These are phyloP conservation scores for Apiospora rasikravindrae DNA, from an alignment of 2,329 filamentous ascomycete genomes.

Conservation along the genomic window DNA sequence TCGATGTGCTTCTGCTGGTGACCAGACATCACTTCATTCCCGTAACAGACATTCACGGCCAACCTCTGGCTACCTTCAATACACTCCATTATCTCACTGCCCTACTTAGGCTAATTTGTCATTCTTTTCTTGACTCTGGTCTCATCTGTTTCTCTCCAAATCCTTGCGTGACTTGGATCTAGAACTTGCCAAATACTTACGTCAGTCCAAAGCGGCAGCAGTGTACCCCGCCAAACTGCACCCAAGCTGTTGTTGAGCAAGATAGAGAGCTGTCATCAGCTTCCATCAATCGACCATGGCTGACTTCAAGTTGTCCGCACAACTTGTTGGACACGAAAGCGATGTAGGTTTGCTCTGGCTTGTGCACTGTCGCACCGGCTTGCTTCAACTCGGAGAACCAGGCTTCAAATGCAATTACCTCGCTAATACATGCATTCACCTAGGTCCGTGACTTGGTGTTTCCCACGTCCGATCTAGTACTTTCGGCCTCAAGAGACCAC, in stretches of 20 bases:
- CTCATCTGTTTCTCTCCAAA: not conserved
- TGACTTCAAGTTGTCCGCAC: conserved; percentile 92
- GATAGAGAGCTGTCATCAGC: not conserved
- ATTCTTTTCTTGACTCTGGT: not conserved
- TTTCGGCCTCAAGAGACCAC: conserved; percentile 90
- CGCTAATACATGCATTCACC: not conserved
- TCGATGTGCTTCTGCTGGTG: conserved; percentile 11
- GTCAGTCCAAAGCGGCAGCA: not conserved
- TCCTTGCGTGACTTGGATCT: not conserved
- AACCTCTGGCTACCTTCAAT: not conserved
- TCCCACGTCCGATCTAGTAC: conserved; percentile 70
- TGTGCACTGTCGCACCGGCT: not conserved
- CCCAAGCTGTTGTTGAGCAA: not conserved
- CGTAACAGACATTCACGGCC: not conserved
- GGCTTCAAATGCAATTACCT: not conserved
- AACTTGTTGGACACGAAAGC: conserved; percentile 86
- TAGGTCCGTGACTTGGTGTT: conserved; percentile 89
- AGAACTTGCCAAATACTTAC: not conserved
- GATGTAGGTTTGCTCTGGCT: conserved; percentile 68
- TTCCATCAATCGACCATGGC: conserved; percentile 56
- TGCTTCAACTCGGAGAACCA: not conserved
- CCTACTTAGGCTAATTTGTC: not conserved
- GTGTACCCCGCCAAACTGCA: conserved; percentile 13
- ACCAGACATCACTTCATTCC: not conserved
- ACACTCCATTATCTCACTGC: not conserved